phyloP scores from a whole-genome alignment of 129 eudicot genomes.

The Apium graveolens region DNA sequence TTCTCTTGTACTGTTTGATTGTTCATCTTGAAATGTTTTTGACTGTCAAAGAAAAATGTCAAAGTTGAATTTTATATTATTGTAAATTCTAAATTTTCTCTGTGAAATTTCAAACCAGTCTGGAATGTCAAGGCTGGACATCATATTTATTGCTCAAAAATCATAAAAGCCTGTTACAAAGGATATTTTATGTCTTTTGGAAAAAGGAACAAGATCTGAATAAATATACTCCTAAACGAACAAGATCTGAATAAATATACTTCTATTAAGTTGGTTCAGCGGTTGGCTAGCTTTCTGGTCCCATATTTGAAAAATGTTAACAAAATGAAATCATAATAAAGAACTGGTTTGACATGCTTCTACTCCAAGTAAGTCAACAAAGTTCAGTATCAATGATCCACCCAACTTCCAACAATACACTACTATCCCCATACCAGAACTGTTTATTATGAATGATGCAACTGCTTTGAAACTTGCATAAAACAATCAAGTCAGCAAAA shows the following conservation, averaged over 20 bases:
- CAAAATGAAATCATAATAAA: not conserved
- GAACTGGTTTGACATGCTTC: not conserved
- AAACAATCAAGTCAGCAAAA: not conserved
- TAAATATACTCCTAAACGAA: not conserved
- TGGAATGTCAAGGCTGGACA: not conserved
- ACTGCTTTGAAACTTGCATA: not conserved
- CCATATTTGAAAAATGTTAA: not conserved
- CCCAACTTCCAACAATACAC: not conserved
- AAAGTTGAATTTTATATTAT: not conserved
- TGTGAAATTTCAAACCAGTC: not conserved
- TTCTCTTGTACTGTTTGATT: not conserved
- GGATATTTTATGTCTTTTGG: not conserved
- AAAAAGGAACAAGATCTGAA: not conserved
- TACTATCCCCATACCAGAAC: conserved; percentile 1
- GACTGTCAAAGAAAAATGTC: not conserved
- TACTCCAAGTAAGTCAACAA: not conserved
- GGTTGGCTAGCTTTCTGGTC: not conserved
- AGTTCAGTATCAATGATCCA: not conserved
- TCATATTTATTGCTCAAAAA: not conserved
- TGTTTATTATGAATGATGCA: not conserved
- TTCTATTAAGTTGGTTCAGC: not conserved
- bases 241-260: not conserved
- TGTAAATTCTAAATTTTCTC: not conserved
- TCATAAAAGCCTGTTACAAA: not conserved
- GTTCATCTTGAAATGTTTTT: not conserved